Evolutionary conservation across 805 yeast species (phyloP).

Genomic region (Lipomyces orientalis): DNA sequence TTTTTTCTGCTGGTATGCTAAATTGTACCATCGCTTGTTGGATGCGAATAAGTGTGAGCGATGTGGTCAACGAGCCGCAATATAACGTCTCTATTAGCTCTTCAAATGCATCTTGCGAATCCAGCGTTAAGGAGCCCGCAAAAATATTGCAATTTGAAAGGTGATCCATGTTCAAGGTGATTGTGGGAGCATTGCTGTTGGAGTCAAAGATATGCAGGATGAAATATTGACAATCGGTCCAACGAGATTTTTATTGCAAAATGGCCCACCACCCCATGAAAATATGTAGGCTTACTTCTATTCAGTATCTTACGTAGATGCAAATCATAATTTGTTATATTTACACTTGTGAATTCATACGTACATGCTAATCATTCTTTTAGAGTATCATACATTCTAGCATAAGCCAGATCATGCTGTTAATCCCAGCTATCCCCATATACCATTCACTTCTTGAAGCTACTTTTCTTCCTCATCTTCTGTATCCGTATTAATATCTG

Average conservation of each 20-base stretch:
- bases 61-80: not conserved
- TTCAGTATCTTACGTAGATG: not conserved
- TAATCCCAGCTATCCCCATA: not conserved
- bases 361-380: not conserved
- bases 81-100: not conserved
- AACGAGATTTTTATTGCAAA: not conserved
- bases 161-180: not conserved
- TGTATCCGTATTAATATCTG: conserved; percentile 41
- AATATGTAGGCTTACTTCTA: too few species aligned
- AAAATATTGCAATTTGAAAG: not conserved
- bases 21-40: not conserved
- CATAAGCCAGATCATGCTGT: not conserved
- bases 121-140: not conserved
- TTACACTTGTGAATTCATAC: not conserved
- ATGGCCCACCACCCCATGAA: not conserved
- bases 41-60: not conserved
- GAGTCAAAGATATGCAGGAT: not conserved
- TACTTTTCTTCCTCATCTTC: conserved; percentile 35
- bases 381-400: not conserved
- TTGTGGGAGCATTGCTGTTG: not conserved
- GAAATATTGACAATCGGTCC: not conserved
- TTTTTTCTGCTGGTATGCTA: not conserved
- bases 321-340: not conserved
- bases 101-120: not conserved
- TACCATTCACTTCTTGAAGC: not conserved